Percentiles rank a stretch among this genome's conserved stretches.
Evolutionary conservation across 805 yeast genomes (phyloP).

Genomic region (Saturnispora bothae): DNA sequence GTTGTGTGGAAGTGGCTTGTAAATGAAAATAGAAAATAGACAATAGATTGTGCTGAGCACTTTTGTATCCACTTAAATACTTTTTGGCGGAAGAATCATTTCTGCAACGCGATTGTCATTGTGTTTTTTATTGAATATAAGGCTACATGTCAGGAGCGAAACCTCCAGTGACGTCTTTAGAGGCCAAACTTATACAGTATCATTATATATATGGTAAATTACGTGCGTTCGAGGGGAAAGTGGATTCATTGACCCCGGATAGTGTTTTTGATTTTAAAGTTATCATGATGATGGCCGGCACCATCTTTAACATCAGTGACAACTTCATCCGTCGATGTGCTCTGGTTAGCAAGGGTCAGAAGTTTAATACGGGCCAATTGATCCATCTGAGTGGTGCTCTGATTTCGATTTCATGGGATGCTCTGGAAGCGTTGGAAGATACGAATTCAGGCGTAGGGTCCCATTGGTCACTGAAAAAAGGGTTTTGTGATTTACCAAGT

Average conservation of each 20-base stretch:
- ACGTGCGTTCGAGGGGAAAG: constrained; percentile 20
- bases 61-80: not conserved
- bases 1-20: constrained; percentile 48
- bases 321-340: constrained; percentile 30
- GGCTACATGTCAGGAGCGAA: not conserved
- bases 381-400: constrained; percentile 31
- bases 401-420: constrained; percentile 25
- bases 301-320: constrained; percentile 32
- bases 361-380: constrained; percentile 33
- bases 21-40: constrained; percentile 27
- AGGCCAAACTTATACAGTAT: constrained; percentile 50
- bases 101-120: no score
- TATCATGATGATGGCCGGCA: constrained; percentile 30
- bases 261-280: constrained; percentile 27
- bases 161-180: constrained; percentile 22
- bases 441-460: constrained; percentile 11
- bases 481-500: constrained; percentile 15
- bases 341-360: constrained; percentile 28
- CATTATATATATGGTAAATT: constrained; percentile 42
- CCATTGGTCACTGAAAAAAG: constrained; percentile 2
- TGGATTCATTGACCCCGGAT: constrained; percentile 6
- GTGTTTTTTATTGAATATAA: not conserved
- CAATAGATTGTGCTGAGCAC: constrained; percentile 1
- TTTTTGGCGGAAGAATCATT: no score
- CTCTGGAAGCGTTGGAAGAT: constrained; percentile 26